Percentiles rank a stretch among this genome's conserved stretches.
These are phyloP conservation scores for Apiotrichum siamense DNA, from an alignment of 1,284 basidiomycete genomes.

Conservation along the genomic window DNA sequence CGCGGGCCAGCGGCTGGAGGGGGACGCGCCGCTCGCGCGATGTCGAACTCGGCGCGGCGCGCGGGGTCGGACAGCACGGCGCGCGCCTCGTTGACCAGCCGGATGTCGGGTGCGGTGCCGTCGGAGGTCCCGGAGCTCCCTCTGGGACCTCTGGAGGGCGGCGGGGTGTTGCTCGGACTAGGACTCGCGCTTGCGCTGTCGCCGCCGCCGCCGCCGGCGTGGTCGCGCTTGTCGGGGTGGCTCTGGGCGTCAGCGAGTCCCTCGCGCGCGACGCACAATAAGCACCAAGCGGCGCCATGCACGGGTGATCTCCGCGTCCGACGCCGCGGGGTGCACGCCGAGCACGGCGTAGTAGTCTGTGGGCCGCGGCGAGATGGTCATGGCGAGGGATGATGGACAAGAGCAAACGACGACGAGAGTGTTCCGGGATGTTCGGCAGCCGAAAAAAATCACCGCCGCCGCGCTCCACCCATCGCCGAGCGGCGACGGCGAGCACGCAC, in stretches of 20 bases:
- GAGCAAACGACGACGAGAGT: background rate
- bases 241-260: constrained; percentile 18
- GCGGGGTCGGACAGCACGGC: constrained; percentile 34
- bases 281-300: constrained; percentile 42
- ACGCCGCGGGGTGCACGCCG: constrained; percentile 27
- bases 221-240: constrained; percentile 37
- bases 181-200: background rate
- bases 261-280: constrained; percentile 22
- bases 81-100: constrained; percentile 44
- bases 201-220: background rate
- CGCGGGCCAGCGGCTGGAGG: constrained; percentile 1
- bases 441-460: background rate
- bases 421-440: background rate
- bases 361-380: constrained; percentile 5
- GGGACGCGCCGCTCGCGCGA: background rate
- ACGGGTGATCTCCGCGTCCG: constrained; percentile 29
- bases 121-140: background rate
- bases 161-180: background rate
- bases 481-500: no score
- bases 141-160: no score
- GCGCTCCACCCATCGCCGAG: no score
- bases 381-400: background rate
- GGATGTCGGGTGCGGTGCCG: constrained; percentile 20
- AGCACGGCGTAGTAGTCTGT: constrained; percentile 40
- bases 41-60: constrained; percentile 15